Evolutionary conservation across 129 eudicot genomes (phyloP).

Genomic region (Logfia minima): DNA sequence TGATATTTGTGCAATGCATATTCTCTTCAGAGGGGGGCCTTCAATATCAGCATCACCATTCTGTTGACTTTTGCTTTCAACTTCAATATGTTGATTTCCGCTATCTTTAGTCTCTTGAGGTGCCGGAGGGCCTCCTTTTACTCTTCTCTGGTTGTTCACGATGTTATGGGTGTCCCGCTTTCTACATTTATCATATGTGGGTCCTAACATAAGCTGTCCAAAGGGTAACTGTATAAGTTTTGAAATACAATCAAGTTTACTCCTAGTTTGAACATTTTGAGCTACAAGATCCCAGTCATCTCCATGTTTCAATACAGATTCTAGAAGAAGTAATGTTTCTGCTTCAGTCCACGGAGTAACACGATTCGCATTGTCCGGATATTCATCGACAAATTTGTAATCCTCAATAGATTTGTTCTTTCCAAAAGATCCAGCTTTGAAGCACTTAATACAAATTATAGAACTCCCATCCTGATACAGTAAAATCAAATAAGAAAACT

Average conservation of each 20-base stretch:
- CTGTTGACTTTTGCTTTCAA: constrained; percentile 43
- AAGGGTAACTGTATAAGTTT: constrained; percentile 87
- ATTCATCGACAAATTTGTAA: constrained; percentile 55
- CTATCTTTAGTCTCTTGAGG: constrained; percentile 39
- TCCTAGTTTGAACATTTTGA: constrained; percentile 73
- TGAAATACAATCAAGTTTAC: constrained; percentile 79
- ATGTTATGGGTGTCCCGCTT: constrained; percentile 36
- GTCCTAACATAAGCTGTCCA: constrained; percentile 90
- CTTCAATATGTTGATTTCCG: constrained; percentile 35
- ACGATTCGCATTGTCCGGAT: constrained; percentile 22
- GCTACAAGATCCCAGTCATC: constrained; percentile 96
- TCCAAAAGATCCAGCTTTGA: constrained; percentile 55
- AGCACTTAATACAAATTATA: constrained; percentile 74
- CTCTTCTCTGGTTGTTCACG: constrained; percentile 31
- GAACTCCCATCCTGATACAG: constrained; percentile 55
- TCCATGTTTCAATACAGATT: constrained; percentile 85
- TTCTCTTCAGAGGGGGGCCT: constrained; percentile 60
- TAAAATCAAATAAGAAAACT: constrained; percentile 7
- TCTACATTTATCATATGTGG: constrained; percentile 41
- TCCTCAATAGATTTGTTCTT: constrained; percentile 60
- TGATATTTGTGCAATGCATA: constrained; percentile 44
- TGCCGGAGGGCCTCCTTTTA: constrained; percentile 36
- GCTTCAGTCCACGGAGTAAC: constrained; percentile 76
- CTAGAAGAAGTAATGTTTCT: constrained; percentile 84
- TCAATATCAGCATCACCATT: constrained; percentile 50